Evolutionary conservation across 2,329 filamentous ascomycete genomes (phyloP).

Genomic region (Diaporthe capsici): DNA sequence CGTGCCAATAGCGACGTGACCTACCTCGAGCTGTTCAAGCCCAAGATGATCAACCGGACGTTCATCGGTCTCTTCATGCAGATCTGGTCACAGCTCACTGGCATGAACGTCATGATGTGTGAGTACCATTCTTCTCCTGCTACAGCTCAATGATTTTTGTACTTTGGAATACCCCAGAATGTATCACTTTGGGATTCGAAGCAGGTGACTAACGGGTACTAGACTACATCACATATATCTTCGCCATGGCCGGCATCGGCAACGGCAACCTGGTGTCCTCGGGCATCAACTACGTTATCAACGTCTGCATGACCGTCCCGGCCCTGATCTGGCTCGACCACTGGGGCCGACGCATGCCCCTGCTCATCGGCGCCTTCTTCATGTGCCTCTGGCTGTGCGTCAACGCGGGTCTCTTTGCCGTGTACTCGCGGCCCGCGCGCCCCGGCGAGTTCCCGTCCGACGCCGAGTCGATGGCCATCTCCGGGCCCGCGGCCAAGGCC

Average conservation of each 20-base stretch:
- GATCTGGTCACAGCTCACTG: slow-evolving; percentile 83
- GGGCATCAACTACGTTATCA: slow-evolving; percentile 83
- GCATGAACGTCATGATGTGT: too few species aligned
- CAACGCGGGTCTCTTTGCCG: slow-evolving; percentile 62
- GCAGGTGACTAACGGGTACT: too few species aligned
- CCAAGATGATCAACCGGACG: slow-evolving; percentile 81
- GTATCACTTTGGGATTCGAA: too few species aligned
- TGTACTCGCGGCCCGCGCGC: slow-evolving; percentile 55
- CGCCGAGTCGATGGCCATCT: slow-evolving; percentile 63
- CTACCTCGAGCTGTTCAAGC: slow-evolving; percentile 80
- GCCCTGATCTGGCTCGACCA: slow-evolving; percentile 81
- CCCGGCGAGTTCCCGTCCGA: slow-evolving; percentile 54
- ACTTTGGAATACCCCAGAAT: too few species aligned
- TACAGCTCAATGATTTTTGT: too few species aligned
- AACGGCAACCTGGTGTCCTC: slow-evolving; percentile 74
- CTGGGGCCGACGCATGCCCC: slow-evolving; percentile 79
- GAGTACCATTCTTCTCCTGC: too few species aligned
- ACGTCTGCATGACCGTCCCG: slow-evolving; percentile 83
- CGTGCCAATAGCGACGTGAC: slow-evolving; percentile 76
- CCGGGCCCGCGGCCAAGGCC: slow-evolving; percentile 64
- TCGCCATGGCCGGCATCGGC: slow-evolving; percentile 78
- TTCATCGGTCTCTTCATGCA: slow-evolving; percentile 80
- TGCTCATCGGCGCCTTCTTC: slow-evolving; percentile 75
- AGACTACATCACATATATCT: slow-evolving; percentile 79
- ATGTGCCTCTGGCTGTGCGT: slow-evolving; percentile 69